Percentiles rank a stretch among this genome's conserved stretches.
Evolutionary conservation across 768 basidiomycete species (phyloP).

Genomic region (Collybiopsis confluens): DNA sequence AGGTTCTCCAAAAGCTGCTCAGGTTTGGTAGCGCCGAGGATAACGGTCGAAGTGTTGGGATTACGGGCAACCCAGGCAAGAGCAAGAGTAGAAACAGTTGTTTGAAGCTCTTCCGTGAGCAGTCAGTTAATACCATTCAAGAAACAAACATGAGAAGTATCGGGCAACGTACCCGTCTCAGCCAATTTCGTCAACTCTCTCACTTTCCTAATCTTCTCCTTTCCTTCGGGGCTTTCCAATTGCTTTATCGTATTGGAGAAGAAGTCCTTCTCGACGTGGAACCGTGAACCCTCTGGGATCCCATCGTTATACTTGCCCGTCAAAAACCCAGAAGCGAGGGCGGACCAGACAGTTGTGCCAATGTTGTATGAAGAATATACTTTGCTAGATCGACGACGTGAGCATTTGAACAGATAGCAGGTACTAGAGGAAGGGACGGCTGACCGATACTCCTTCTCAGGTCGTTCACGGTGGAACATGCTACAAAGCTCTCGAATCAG

Average conservation of each 20-base stretch:
- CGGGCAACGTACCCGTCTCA: conserved; percentile 1
- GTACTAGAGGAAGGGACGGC: conserved; percentile 10
- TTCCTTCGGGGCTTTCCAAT: conserved; percentile 54
- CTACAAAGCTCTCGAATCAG: too few relatives aligned
- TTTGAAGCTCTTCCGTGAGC: conserved; percentile 35
- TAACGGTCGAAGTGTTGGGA: conserved; percentile 44
- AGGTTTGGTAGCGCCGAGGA: conserved; percentile 41
- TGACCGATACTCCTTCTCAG: conserved; percentile 76
- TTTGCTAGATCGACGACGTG: conserved; percentile 4
- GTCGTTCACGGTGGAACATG: conserved; percentile 74
- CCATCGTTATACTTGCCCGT: conserved; percentile 85
- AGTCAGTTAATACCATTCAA: not conserved
- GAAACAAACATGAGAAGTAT: not conserved
- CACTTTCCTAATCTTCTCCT: conserved; percentile 68
- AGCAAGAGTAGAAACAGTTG: conserved; percentile 46
- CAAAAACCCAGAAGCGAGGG: conserved; percentile 66
- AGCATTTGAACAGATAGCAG: too few relatives aligned
- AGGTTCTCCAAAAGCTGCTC: conserved; percentile 49
- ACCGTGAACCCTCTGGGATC: conserved; percentile 70
- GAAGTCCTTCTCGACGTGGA: conserved; percentile 42
- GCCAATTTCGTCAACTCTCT: conserved; percentile 58
- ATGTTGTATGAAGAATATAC: conserved; percentile 36
- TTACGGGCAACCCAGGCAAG: conserved; percentile 56
- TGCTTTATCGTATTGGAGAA: conserved; percentile 48
- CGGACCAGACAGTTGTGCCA: conserved; percentile 71